Evolutionary conservation across 2,329 filamentous ascomycete genomes (phyloP).

Genomic region (Pseudogymnoascus sp.): DNA sequence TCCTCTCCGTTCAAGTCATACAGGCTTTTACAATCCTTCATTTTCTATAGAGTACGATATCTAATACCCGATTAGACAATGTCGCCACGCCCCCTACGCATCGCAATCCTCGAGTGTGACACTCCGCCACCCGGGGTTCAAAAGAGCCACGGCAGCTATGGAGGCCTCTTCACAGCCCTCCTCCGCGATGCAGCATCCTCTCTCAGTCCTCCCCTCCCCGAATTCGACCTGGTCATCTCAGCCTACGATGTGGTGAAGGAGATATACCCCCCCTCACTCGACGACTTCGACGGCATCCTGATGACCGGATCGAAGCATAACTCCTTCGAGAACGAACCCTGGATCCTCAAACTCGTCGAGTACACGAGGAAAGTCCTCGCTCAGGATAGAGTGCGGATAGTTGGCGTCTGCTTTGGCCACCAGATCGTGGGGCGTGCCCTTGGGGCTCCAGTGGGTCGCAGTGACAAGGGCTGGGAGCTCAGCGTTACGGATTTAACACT

Average conservation of each 20-base stretch:
- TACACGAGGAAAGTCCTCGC: constrained; percentile 53
- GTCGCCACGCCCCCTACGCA: constrained; percentile 25
- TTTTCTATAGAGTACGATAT: background rate
- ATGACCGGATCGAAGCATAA: constrained; percentile 70
- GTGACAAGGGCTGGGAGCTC: constrained; percentile 70
- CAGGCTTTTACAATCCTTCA: no score
- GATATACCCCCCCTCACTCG: constrained; percentile 62
- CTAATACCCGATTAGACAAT: constrained; percentile 13
- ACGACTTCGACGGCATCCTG: constrained; percentile 71
- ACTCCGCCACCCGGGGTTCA: constrained; percentile 58
- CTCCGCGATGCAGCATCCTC: constrained; percentile 38
- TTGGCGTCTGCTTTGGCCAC: constrained; percentile 82
- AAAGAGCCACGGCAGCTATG: constrained; percentile 63
- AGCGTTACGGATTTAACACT: constrained; percentile 62
- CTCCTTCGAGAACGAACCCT: constrained; percentile 64
- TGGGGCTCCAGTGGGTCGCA: constrained; percentile 57
- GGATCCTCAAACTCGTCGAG: constrained; percentile 67
- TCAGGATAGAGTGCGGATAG: constrained; percentile 55
- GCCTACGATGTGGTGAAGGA: constrained; percentile 64
- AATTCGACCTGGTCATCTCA: constrained; percentile 45
- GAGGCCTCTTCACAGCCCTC: constrained; percentile 57
- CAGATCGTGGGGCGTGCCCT: constrained; percentile 73
- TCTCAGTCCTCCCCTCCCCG: constrained; percentile 12
- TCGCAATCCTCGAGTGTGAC: constrained; percentile 86
- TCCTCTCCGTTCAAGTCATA: background rate